Evolutionary conservation across 352 stramenopile genomes (phyloP).

Genomic region (Phytophthora sojae): DNA sequence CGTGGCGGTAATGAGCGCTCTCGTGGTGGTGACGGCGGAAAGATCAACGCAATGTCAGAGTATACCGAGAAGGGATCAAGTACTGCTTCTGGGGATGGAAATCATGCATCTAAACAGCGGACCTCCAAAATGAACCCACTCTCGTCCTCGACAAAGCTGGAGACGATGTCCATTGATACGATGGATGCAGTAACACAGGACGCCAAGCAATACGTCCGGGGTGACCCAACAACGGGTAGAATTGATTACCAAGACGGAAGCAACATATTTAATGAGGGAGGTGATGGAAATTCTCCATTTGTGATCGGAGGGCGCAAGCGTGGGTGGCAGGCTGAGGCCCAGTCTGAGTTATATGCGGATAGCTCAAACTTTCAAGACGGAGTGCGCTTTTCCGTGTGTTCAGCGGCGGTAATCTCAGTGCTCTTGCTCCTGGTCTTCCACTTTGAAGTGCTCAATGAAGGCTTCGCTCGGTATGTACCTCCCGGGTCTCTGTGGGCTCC

Average conservation of each 20-base stretch:
- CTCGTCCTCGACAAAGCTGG: constrained; percentile 3
- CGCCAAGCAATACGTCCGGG: constrained; percentile 37
- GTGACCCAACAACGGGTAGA: constrained; percentile 24
- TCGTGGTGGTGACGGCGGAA: neutral
- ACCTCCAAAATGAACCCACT: neutral
- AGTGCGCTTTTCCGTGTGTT: constrained; percentile 45
- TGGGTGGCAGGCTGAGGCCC: constrained; percentile 37
- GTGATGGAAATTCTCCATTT: constrained; percentile 10
- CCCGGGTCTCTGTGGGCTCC: constrained; percentile 43
- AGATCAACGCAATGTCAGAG: too few relatives aligned
- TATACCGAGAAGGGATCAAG: neutral
- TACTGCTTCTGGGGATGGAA: neutral
- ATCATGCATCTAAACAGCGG: neutral
- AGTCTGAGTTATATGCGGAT: constrained; percentile 38
- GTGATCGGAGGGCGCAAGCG: constrained; percentile 57
- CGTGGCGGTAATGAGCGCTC: neutral
- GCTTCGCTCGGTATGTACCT: constrained; percentile 15
- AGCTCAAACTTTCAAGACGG: constrained; percentile 54
- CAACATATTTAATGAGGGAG: constrained; percentile 19
- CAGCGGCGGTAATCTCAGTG: constrained; percentile 56
- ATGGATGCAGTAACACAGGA: constrained; percentile 16
- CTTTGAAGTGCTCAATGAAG: constrained; percentile 50
- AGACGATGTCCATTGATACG: constrained; percentile 14
- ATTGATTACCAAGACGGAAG: constrained; percentile 8
- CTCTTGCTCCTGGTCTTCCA: constrained; percentile 56